These are phyloP conservation scores for Tuber melanosporum DNA, from an alignment of 495 filamentous ascomycete species.

Conservation along the genomic window DNA sequence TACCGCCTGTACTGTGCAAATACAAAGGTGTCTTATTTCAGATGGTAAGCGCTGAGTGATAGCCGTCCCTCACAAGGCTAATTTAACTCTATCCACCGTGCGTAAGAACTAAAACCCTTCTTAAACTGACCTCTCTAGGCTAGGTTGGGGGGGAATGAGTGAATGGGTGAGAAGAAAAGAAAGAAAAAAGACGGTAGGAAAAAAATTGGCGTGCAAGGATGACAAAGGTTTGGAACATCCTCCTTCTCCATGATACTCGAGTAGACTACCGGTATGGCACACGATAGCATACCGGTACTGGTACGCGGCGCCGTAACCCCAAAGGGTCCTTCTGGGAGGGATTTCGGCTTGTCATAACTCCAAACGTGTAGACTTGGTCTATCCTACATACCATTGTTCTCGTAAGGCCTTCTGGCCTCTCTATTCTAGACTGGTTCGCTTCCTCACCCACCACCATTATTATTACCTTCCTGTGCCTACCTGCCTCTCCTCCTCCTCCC, in stretches of 20 bases:
- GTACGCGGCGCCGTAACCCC: not conserved
- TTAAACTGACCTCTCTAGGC: not conserved
- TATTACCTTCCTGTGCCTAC: not conserved
- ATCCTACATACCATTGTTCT: not conserved
- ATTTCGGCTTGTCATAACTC: not conserved
- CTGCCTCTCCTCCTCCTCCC: not conserved
- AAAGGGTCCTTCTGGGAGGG: not conserved
- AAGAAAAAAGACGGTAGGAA: not conserved
- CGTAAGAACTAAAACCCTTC: not conserved
- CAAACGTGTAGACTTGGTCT: not conserved
- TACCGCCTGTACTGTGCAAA: no score
- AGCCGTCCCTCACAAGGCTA: not conserved
- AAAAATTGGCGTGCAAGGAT: not conserved
- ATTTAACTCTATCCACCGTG: not conserved
- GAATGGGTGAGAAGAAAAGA: not conserved
- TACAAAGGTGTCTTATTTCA: not conserved
- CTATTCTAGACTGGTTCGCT: not conserved
- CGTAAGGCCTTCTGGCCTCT: not conserved
- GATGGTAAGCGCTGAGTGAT: not conserved
- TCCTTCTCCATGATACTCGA: not conserved
- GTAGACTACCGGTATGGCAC: not conserved
- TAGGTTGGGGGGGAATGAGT: not conserved
- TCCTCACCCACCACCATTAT: not conserved
- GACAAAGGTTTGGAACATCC: slow-evolving; percentile 1
- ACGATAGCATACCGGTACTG: not conserved